phyloP scores from a whole-genome alignment of 1,139 yeast species.

The Scheffersomyces quercinus region DNA sequence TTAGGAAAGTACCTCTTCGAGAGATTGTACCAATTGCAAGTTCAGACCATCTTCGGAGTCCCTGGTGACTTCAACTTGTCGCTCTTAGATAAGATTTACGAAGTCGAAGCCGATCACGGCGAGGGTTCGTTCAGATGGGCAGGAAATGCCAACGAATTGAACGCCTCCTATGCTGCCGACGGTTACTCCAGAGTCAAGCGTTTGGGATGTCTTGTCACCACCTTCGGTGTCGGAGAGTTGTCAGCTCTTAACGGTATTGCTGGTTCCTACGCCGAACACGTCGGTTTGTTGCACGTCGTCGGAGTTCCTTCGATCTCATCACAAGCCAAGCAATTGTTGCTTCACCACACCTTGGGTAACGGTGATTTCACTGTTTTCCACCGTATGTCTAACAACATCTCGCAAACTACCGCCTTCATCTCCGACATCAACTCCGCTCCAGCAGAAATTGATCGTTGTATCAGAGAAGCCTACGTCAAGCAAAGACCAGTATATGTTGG shows the following conservation, averaged over 20 bases:
- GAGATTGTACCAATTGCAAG: constrained; percentile 42
- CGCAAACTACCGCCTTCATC: constrained; percentile 64
- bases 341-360: constrained; percentile 48
- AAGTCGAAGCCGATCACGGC: constrained; percentile 31
- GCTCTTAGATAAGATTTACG: constrained; percentile 39
- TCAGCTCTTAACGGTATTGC: constrained; percentile 43
- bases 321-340: constrained; percentile 36
- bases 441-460: constrained; percentile 68
- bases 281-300: constrained; percentile 41
- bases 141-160: constrained; percentile 45
- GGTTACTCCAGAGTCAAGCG: constrained; percentile 43
- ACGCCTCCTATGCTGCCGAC: constrained; percentile 46
- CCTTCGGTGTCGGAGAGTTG: constrained; percentile 46
- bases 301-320: constrained; percentile 42
- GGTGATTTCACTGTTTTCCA: constrained; percentile 50
- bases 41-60: constrained; percentile 42
- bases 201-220: constrained; percentile 39
- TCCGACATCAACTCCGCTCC: constrained; percentile 67
- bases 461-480: constrained; percentile 66
- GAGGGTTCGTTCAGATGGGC: constrained; percentile 31
- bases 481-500: constrained; percentile 87
- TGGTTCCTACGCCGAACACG: constrained; percentile 46
- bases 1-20: constrained; percentile 47
- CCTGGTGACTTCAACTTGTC: constrained; percentile 45
- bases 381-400: constrained; percentile 60